Evolutionary conservation across 257 asterid genomes (phyloP).

Genomic region (Knoxia roxburghii): DNA sequence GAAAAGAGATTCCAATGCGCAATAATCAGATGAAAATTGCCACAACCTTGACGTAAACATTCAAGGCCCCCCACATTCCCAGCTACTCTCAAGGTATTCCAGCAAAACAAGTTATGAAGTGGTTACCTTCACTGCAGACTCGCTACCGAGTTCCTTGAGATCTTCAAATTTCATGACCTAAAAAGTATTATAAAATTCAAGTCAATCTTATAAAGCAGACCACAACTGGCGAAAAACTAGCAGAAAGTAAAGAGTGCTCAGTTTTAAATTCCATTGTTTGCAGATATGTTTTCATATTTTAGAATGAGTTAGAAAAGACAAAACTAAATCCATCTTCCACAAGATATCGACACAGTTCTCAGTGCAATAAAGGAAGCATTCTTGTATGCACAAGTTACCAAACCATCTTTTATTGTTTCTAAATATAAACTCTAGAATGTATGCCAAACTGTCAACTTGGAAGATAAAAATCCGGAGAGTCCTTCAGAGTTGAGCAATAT

Average conservation of each 20-base stretch:
- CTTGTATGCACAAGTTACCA: too few species aligned
- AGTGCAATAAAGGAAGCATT: not conserved
- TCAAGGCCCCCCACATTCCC: too few species aligned
- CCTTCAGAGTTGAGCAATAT: not conserved
- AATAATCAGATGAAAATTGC: not conserved
- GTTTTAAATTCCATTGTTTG: not conserved
- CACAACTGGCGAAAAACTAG: not conserved
- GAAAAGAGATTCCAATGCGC: not conserved
- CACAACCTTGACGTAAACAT: too few species aligned
- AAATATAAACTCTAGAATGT: too few species aligned
- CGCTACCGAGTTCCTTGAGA: constrained; percentile 86
- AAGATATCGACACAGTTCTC: not conserved
- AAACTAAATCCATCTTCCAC: not conserved
- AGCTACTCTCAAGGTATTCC: too few species aligned
- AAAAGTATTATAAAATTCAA: constrained; percentile 17
- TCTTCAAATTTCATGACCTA: constrained; percentile 98
- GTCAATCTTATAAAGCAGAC: constrained; percentile 9
- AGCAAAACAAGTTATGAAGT: too few species aligned
- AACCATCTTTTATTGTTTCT: too few species aligned
- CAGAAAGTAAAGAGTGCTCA: not conserved
- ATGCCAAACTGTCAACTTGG: not conserved
- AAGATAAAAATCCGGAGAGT: not conserved
- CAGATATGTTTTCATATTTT: not conserved
- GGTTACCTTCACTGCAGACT: constrained; percentile 86
- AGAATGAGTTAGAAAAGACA: not conserved